These are phyloP conservation scores for Aspergillus panamensis DNA, from an alignment of 495 filamentous ascomycete genomes.

Conservation along the genomic window DNA sequence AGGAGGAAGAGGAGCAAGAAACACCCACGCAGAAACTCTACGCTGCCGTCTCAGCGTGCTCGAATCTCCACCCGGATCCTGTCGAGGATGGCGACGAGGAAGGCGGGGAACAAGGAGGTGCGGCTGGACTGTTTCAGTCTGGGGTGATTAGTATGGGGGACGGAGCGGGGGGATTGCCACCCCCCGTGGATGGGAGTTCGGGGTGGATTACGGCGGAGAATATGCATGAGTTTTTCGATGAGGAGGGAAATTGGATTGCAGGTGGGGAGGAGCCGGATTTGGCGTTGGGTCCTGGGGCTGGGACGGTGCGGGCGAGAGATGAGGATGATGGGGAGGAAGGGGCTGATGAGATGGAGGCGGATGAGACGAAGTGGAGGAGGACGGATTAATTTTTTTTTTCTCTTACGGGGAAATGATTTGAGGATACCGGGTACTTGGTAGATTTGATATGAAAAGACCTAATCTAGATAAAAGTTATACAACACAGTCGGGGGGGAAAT, in stretches of 20 bases:
- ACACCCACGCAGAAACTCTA: slow-evolving; percentile 58
- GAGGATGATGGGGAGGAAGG: slow-evolving; percentile 35
- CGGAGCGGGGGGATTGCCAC: slow-evolving; percentile 57
- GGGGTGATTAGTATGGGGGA: slow-evolving; percentile 29
- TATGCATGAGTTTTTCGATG: slow-evolving; percentile 73
- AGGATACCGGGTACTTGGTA: not conserved
- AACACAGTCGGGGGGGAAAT: not conserved
- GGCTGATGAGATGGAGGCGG: slow-evolving; percentile 37
- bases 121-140: slow-evolving; percentile 26
- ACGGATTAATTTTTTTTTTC: slow-evolving; percentile 42
- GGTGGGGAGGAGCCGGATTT: slow-evolving; percentile 37
- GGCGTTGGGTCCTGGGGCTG: slow-evolving; percentile 54
- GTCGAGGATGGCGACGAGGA: slow-evolving; percentile 47
- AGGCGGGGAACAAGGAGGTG: slow-evolving; percentile 34
- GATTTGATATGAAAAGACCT: not conserved
- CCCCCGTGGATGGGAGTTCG: slow-evolving; percentile 75
- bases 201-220: slow-evolving; percentile 99
- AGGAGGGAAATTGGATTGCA: slow-evolving; percentile 58
- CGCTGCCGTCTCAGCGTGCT: slow-evolving; percentile 77
- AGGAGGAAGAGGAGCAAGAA: slow-evolving; percentile 29
- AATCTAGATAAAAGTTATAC: not conserved
- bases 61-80: slow-evolving; percentile 85
- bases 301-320: slow-evolving; percentile 51
- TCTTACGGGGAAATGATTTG: not conserved
- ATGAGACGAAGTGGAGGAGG: slow-evolving; percentile 59